Base-by-base conservation (phyloP, 192 early-diverging fungal species). In the Coemansia sp. region DNA sequence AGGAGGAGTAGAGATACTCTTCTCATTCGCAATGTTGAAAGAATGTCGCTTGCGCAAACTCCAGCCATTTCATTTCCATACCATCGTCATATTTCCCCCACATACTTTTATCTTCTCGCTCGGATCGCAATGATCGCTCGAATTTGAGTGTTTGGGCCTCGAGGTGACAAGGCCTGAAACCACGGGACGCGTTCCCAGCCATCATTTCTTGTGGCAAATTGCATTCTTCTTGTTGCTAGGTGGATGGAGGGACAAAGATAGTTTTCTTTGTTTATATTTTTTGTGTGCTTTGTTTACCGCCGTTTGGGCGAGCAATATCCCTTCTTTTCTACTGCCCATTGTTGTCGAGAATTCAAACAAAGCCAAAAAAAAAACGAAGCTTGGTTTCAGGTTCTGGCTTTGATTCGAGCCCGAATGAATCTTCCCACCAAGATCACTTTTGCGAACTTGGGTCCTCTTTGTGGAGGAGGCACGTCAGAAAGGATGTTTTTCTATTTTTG, bases 231-330 rank as follows among this genome's bases (percentile, higher is more conserved):
- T 58, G 33, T 66, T 57, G 13, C 33, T 38, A 32, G 17, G 17
- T n/a, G 13, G 35, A 57, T 57, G 34, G 55, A 20, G 53, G 19
- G 45, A 25, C 23, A 25, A 52, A 25, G 15, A 36, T 25, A 36
- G 55, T 57, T 4, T 8, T 19, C 55, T 57, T 56, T 57, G 55
- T 57, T 57, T 57, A 36, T 20, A 57, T 57, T 35, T 57, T 52
- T 29, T 29, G n/a, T n/a, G n/a, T n/a, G 22, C 55, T 57, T 57
- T 57, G 55, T 57, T 57, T 35, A 36, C 33, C 5, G 33, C 55
- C 29, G n/a, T 36, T 9, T 57, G 55, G 55, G 55, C 34, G 7
- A 13, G 38, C 34, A 35, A 25, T 57, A 9, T 36, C 55, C 13
- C 48, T 52, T 20, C 49, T 52, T 52, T 25, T 13, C 23, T 52